Evolutionary conservation across 495 filamentous ascomycete genomes (phyloP).

Genomic region (Daldinia grandis): DNA sequence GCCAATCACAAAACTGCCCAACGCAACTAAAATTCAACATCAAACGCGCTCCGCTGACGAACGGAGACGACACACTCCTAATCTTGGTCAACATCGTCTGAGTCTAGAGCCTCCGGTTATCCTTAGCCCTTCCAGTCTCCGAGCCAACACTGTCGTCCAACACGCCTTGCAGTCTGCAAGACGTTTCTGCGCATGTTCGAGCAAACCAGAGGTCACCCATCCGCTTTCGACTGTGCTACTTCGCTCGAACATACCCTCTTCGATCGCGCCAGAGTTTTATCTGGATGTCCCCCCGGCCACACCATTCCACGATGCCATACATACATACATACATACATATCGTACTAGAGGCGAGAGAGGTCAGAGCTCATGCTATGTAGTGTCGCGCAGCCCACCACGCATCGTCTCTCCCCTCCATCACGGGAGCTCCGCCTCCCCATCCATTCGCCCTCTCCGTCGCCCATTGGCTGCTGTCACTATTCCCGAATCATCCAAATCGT

Average conservation of each 20-base stretch:
- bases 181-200: constrained; percentile 15
- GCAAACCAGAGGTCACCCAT: constrained; percentile 21
- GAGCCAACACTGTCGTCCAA: constrained; percentile 22
- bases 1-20: constrained; percentile 35
- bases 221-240: constrained; percentile 15
- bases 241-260: constrained; percentile 40
- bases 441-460: constrained; percentile 14
- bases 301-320: constrained; percentile 22
- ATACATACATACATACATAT: constrained; percentile 3
- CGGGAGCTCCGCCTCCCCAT: constrained; percentile 34
- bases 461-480: constrained; percentile 32
- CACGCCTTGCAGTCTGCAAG: constrained; percentile 10
- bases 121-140: neutral
- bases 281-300: constrained; percentile 24
- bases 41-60: constrained; percentile 44
- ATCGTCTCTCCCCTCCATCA: constrained; percentile 24
- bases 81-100: constrained; percentile 40
- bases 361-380: constrained; percentile 6
- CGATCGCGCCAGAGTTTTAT: constrained; percentile 44
- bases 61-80: constrained; percentile 43
- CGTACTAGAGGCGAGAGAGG: constrained; percentile 29
- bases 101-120: constrained; percentile 25
- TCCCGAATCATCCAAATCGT: constrained; percentile 31
- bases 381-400: constrained; percentile 30
- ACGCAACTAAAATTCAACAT: constrained; percentile 43